A percentile compares a stretch with the other conserved stretches of the same genome.
Evolutionary conservation across 106 monocot species (phyloP).

Genomic region (Cymbidium sinense): DNA sequence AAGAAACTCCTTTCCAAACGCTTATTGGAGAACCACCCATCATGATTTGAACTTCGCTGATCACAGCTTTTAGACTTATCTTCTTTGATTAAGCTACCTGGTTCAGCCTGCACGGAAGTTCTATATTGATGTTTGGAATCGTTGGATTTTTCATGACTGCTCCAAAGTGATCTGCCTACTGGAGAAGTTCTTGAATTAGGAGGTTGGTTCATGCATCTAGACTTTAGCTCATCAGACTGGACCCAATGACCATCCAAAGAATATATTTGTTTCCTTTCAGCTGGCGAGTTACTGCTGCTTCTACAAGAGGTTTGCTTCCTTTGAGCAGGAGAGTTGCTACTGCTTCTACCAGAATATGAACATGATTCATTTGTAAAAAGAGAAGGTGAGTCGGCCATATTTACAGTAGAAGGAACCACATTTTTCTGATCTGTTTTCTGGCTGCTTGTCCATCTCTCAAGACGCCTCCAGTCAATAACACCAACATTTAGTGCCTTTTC

Average conservation of each 20-base stretch:
- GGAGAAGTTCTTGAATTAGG: slow-evolving; percentile 1
- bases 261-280: slow-evolving; percentile 14
- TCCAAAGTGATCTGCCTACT: not conserved
- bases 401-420: slow-evolving; percentile 12
- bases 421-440: slow-evolving; percentile 1
- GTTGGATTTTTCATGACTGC: not conserved
- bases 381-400: slow-evolving; percentile 11
- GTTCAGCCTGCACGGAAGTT: not conserved
- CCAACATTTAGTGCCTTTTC: slow-evolving; percentile 63
- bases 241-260: not conserved
- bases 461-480: slow-evolving; percentile 59
- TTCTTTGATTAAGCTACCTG: not conserved
- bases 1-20: not conserved
- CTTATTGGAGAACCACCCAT: not conserved
- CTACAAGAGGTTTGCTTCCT: slow-evolving; percentile 11
- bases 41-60: not conserved
- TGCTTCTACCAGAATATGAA: slow-evolving; percentile 14
- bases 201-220: not conserved
- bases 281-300: slow-evolving; percentile 5
- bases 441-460: slow-evolving; percentile 47
- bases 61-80: slow-evolving; percentile 5
- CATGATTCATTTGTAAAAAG: slow-evolving; percentile 13
- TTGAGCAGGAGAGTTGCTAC: slow-evolving; percentile 5
- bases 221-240: slow-evolving; percentile 10
- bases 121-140: not conserved